Percentiles rank a stretch among this genome's conserved stretches.
These are phyloP conservation scores for Colletotrichum gigasporum DNA, from an alignment of 2,329 filamentous ascomycete genomes.

Conservation along the genomic window DNA sequence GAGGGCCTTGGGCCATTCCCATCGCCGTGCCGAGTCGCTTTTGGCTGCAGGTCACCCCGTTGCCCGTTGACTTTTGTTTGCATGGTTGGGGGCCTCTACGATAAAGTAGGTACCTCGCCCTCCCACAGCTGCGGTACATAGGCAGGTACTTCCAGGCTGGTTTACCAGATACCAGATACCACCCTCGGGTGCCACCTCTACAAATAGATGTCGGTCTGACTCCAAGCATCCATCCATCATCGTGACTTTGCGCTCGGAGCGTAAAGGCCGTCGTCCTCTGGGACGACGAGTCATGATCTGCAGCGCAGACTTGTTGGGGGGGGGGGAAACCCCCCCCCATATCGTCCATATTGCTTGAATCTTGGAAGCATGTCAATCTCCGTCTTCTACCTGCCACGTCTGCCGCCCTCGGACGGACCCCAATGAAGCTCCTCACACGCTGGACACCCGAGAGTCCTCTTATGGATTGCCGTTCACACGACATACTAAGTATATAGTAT, in stretches of 20 bases:
- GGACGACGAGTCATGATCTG: slow-evolving; percentile 31
- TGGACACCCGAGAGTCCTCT: too few relatives aligned
- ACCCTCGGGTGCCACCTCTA: neutral
- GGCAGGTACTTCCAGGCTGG: too few relatives aligned
- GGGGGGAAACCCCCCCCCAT: too few relatives aligned
- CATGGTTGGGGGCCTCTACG: neutral
- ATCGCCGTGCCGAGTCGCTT: slow-evolving; percentile 10
- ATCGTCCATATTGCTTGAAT: neutral
- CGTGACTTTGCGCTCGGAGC: neutral
- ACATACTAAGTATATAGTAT: too few relatives aligned
- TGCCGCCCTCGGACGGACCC: too few relatives aligned
- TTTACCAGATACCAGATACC: too few relatives aligned
- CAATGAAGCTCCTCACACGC: too few relatives aligned
- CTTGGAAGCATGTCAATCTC: neutral
- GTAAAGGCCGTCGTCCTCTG: neutral
- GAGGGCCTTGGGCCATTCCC: neutral
- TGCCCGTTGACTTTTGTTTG: neutral
- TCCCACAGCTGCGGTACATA: too few relatives aligned
- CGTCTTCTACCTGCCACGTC: neutral
- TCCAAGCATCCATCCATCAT: neutral
- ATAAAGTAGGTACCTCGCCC: neutral
- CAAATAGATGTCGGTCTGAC: neutral
- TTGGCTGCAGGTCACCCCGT: neutral
- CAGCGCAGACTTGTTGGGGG: slow-evolving; percentile 6
- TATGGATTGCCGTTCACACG: too few relatives aligned